Base-by-base conservation (phyloP, 345 rosid genomes). In the Fremontodendron californicum region DNA sequence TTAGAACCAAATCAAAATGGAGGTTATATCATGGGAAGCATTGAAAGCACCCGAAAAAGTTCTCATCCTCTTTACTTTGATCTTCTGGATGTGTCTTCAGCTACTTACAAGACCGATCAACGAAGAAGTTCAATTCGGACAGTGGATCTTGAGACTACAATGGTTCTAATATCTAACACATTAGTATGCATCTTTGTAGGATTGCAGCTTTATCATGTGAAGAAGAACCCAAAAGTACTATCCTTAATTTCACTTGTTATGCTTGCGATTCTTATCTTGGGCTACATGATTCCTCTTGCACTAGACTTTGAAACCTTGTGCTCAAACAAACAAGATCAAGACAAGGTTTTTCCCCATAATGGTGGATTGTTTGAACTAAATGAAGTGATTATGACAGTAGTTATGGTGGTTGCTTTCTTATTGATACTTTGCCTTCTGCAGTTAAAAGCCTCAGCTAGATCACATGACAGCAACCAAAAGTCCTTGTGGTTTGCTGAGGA, bases 211-310 rank as follows among this genome's bases (percentile, higher is more conserved):
- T 63, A 77, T 40, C 77, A 86, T 51, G 84, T 68, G 77, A 85
- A 78, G 77, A 84, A 71, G 78, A 78, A 85, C 55, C 86, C 82
- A 0, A 79, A 73, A 23, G 82, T 79, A 25, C 81, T 86, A 19
- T 85, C 90, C 23, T 83, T 25, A 48, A 77, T 82, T 76, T 89
- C 90, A 39, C 52, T 86, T 31, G 18, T 86, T 76, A 88, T 85
- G 90, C 90, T 90, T 55, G 27, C 49, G 9, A 78, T 90, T 67
- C 85, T 90, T 45, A 79, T 86, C 43, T 31, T 88, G 64, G 85
- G 90, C n/a, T 43, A 82, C 63, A 67, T 82, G 88, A 39, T 85
- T 54, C 85, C 89, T 10, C 81, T 88, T 11, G 31, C 81, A 61
- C 77, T 88, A 64, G 86, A 84, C 74, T 80, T 83, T 5, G 90